Evolutionary conservation across 2,329 filamentous ascomycete genomes (phyloP).

Genomic region (Claviceps digitariae): DNA sequence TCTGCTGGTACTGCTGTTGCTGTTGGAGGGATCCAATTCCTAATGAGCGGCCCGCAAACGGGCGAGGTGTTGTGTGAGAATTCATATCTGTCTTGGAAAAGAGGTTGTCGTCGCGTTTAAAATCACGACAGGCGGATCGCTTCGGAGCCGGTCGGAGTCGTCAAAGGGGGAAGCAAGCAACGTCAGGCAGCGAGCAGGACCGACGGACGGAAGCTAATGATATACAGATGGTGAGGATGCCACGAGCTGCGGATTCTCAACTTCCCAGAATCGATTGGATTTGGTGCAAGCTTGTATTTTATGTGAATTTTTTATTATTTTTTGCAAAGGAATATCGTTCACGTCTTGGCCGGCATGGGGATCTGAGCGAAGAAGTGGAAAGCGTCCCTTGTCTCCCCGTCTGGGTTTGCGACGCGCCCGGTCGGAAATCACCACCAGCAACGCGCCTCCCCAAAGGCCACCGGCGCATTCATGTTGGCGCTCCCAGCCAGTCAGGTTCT

Average conservation of each 20-base stretch:
- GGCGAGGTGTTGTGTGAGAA: slow-evolving; percentile 23
- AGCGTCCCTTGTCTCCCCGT: not conserved
- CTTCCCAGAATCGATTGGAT: not conserved
- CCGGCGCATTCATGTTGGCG: not conserved
- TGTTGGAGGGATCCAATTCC: slow-evolving; percentile 18
- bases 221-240: not conserved
- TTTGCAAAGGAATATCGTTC: not conserved
- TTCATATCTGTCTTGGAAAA: slow-evolving; percentile 17
- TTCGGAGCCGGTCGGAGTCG: not conserved
- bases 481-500: not conserved
- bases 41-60: slow-evolving; percentile 22
- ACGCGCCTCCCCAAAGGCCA: not conserved
- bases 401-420: slow-evolving; percentile 13
- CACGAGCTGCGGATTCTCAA: not conserved
- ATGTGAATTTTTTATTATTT: not conserved
- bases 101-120: not conserved
- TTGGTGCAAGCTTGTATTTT: not conserved
- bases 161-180: not conserved
- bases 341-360: not conserved
- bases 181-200: not conserved
- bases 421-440: not conserved
- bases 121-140: not conserved
- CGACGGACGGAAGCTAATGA: not conserved
- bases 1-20: slow-evolving; percentile 18
- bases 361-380: not conserved